Percentiles rank a stretch among this genome's conserved stretches.
These are phyloP conservation scores for Petasospora fabianii DNA, from an alignment of 1,139 yeast genomes.

Conservation along the genomic window DNA sequence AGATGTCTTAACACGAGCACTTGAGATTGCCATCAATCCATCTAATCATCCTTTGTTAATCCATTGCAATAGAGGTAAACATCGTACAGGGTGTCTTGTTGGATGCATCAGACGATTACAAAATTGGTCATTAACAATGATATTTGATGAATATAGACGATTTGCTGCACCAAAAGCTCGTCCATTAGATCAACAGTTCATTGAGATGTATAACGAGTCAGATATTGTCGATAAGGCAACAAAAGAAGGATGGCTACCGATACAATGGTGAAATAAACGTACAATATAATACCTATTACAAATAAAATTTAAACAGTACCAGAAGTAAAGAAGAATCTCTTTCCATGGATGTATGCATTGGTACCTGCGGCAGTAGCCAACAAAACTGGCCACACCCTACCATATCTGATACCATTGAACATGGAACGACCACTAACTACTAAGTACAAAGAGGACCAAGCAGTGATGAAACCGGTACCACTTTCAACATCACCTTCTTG, in stretches of 20 bases:
- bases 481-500: constrained; percentile 76
- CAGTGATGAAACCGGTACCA: constrained; percentile 85
- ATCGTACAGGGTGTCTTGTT: constrained; percentile 92
- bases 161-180: constrained; percentile 95
- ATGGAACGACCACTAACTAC: constrained; percentile 70
- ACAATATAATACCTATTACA: background rate
- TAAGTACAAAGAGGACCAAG: constrained; percentile 80
- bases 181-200: constrained; percentile 92
- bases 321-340: constrained; percentile 41
- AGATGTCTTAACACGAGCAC: constrained; percentile 72
- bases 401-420: constrained; percentile 40
- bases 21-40: constrained; percentile 77
- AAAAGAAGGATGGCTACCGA: constrained; percentile 57
- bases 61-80: constrained; percentile 96
- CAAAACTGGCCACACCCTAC: constrained; percentile 56
- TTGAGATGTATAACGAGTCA: constrained; percentile 75
- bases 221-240: constrained; percentile 54
- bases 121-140: constrained; percentile 89
- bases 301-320: constrained; percentile 5
- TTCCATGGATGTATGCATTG: constrained; percentile 66
- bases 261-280: constrained; percentile 47
- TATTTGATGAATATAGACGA: constrained; percentile 89
- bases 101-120: constrained; percentile 88
- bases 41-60: constrained; percentile 85
- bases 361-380: constrained; percentile 57